Base-by-base conservation (phyloP, 148 eudicot species). In the Spergularia bocconei region DNA sequence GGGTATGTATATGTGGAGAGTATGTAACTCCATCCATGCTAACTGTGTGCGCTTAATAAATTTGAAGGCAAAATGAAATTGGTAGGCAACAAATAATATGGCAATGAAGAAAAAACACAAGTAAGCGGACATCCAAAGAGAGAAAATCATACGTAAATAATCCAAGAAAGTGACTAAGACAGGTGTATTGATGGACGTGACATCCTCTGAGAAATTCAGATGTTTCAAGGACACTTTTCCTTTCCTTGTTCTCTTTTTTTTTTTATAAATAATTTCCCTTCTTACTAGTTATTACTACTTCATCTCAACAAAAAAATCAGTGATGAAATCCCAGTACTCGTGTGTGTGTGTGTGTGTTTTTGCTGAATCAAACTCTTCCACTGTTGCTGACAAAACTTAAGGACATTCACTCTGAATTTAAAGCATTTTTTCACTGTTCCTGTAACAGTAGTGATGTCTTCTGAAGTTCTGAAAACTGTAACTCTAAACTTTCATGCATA, bases 111-210 rank as follows among this genome's bases (percentile, higher is more conserved):
- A 17, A 8, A 58, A 58, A 58, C 62, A 58, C 7, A 58, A n/a
- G n/a, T n/a, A n/a, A 58, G 62, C 6, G 6, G 23, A 20, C 11
- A 58, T 5, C 21, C 11, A 58, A 58, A 38, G 19, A 62, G 54
- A 52, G 19, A 52, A 25, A 51, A 53, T 21, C 13, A 69, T 6
- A 69, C 5, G 47, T 39, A 58, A 72, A 57, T 41, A 59, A 72
- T 72, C 66, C 77, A 55, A 55, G 55, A 66, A 66, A 66, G 39
- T 14, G 20, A 56, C 58, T 7, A 57, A 33, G 77, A 74, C 70
- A 63, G 51, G 70, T 65, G 70, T 65, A 65, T 74, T 74, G 78
- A 76, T 57, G 72, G 78, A 76, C 72, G 56, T 76, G 78, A 76
- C 78, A 67, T 76, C 66, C 65, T 25, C 67, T 76, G 47, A 76